Evolutionary conservation across 2,329 filamentous ascomycete species (phyloP).

Genomic region (Claviceps arundinis): DNA sequence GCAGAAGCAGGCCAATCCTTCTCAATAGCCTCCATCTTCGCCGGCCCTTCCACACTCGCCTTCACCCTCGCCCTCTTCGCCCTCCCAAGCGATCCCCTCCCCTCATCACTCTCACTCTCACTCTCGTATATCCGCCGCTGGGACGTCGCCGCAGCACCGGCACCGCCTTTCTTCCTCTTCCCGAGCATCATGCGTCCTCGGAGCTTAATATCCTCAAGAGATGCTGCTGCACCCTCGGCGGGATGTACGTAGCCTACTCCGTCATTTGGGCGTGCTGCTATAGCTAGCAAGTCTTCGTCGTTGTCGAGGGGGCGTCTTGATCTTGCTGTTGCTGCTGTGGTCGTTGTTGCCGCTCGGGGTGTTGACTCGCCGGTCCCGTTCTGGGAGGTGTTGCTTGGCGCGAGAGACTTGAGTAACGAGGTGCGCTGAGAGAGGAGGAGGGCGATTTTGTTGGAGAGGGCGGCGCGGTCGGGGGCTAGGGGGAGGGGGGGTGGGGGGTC

Average conservation of each 20-base stretch:
- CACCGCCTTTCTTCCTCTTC: slow-evolving; percentile 6
- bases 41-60: not conserved
- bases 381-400: not conserved
- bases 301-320: slow-evolving; percentile 9
- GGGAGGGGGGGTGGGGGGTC: slow-evolving; percentile 13
- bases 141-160: slow-evolving; percentile 2
- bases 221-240: slow-evolving; percentile 16
- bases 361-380: not conserved
- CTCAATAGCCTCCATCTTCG: not conserved
- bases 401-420: slow-evolving; percentile 19
- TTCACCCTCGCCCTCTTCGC: slow-evolving; percentile 8
- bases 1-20: not conserved
- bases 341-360: not conserved
- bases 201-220: slow-evolving; percentile 1
- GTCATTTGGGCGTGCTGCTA: slow-evolving; percentile 16
- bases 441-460: slow-evolving; percentile 29
- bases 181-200: slow-evolving; percentile 7
- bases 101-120: slow-evolving; percentile 23
- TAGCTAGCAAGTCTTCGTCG: not conserved
- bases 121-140: slow-evolving; percentile 12
- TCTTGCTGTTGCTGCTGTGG: not conserved
- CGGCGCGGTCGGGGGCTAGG: slow-evolving; percentile 23
- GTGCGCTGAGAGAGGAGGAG: slow-evolving; percentile 24
- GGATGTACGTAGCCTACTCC: slow-evolving; percentile 27
- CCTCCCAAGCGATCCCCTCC: slow-evolving; percentile 23